Conservation (phyloP, 371 early-diverging fungal genomes). For the Mortierella sp. region DNA sequence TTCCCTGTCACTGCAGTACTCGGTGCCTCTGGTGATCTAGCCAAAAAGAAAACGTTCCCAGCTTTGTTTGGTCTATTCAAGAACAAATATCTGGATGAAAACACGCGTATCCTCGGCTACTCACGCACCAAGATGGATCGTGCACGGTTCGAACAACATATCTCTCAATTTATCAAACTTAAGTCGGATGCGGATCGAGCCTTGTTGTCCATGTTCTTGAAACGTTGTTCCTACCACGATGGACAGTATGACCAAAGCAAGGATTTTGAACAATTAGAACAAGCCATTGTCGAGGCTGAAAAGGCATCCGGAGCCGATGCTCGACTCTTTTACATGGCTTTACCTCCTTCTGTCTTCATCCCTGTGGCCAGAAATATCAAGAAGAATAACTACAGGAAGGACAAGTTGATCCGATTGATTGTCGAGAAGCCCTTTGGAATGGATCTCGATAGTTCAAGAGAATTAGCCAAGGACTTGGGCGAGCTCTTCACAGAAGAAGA, state of each 20-base stretch:
- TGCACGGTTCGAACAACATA: conserved; percentile 79
- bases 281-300: conserved; percentile 66
- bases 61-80: conserved; percentile 91
- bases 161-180: conserved; percentile 76
- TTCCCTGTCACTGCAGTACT: no score
- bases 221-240: conserved; percentile 80
- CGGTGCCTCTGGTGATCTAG: conserved; percentile 96
- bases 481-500: conserved; percentile 87
- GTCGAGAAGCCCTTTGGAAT: conserved; percentile 99
- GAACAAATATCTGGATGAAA: conserved; percentile 77
- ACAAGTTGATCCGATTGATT: conserved; percentile 77
- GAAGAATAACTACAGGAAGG: conserved; percentile 66
- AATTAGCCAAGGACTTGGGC: conserved; percentile 76
- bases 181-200: conserved; percentile 66
- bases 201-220: conserved; percentile 76
- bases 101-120: conserved; percentile 92
- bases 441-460: conserved; percentile 84
- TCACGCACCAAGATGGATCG: conserved; percentile 88
- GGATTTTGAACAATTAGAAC: conserved; percentile 73
- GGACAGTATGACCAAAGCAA: conserved; percentile 93
- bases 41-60: conserved; percentile 98
- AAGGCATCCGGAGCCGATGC: conserved; percentile 56
- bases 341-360: conserved; percentile 97
- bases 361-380: conserved; percentile 81
- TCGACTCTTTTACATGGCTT: conserved; percentile 97